phyloP scores from a whole-genome alignment of 1,139 yeast genomes.

The Candida sp. region DNA sequence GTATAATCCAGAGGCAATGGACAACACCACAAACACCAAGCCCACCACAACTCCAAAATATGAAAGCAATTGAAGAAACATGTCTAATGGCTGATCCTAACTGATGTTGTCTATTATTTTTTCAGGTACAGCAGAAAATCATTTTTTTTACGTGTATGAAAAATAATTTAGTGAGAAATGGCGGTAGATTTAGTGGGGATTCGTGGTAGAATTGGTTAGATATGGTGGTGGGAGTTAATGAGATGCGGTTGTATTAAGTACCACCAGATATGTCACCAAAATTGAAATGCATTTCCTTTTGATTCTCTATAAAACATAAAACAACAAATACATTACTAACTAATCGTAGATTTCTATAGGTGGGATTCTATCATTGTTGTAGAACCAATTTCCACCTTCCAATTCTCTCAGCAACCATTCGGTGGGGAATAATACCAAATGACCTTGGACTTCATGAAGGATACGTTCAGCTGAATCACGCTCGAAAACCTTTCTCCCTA shows the following conservation, averaged over 20 bases:
- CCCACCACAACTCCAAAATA: constrained; percentile 73
- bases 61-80: constrained; percentile 48
- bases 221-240: too few relatives aligned
- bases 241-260: too few relatives aligned
- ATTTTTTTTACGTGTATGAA: background rate
- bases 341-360: constrained; percentile 94
- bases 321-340: too few relatives aligned
- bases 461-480: constrained; percentile 74
- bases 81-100: constrained; percentile 6
- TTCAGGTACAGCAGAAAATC: too few relatives aligned
- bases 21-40: constrained; percentile 58
- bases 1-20: constrained; percentile 83
- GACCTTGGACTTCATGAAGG: constrained; percentile 75
- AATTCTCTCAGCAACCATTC: constrained; percentile 89
- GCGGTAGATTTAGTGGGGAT: too few relatives aligned
- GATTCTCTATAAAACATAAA: too few relatives aligned
- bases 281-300: background rate
- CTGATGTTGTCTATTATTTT: too few relatives aligned
- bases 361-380: constrained; percentile 88
- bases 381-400: constrained; percentile 92
- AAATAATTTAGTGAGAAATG: too few relatives aligned
- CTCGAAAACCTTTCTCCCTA: constrained; percentile 55
- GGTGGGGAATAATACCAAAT: constrained; percentile 84
- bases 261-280: background rate
- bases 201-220: too few relatives aligned